Evolutionary conservation across 1,284 basidiomycete species (phyloP).

Genomic region (Heterobasidion parviporum): DNA sequence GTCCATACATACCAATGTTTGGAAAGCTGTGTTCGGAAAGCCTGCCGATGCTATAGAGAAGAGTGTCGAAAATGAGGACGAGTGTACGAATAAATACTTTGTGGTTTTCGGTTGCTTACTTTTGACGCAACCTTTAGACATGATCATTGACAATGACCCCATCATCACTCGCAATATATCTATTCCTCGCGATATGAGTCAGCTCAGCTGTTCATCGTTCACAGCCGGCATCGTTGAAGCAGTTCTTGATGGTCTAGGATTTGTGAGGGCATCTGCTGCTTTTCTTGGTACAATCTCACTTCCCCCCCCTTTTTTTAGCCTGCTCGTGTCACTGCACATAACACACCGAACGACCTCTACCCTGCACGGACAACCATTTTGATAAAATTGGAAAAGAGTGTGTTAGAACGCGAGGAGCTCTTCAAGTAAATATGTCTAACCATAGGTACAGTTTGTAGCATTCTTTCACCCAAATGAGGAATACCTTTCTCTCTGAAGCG

Average conservation of each 20-base stretch:
- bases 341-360: constrained; percentile 75
- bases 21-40: constrained; percentile 90
- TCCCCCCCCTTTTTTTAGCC: constrained; percentile 46
- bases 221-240: constrained; percentile 97
- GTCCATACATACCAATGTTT: constrained; percentile 89
- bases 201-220: constrained; percentile 92
- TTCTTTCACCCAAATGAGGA: background rate
- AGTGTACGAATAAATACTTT: constrained; percentile 54
- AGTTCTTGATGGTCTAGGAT: constrained; percentile 90
- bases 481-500: background rate
- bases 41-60: constrained; percentile 93
- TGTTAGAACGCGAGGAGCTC: constrained; percentile 83
- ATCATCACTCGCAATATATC: constrained; percentile 87
- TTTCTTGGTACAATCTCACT: background rate
- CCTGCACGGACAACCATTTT: constrained; percentile 87
- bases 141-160: constrained; percentile 98
- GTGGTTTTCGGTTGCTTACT: background rate
- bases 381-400: constrained; percentile 88
- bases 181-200: constrained; percentile 89
- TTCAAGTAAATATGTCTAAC: constrained; percentile 36
- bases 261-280: constrained; percentile 50
- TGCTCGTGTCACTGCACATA: constrained; percentile 93
- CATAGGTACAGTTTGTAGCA: background rate
- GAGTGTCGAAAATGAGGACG: constrained; percentile 92
- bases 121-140: constrained; percentile 49